phyloP scores from a whole-genome alignment of 176 grass and related monocot species.

The Musa troglodytarum region DNA sequence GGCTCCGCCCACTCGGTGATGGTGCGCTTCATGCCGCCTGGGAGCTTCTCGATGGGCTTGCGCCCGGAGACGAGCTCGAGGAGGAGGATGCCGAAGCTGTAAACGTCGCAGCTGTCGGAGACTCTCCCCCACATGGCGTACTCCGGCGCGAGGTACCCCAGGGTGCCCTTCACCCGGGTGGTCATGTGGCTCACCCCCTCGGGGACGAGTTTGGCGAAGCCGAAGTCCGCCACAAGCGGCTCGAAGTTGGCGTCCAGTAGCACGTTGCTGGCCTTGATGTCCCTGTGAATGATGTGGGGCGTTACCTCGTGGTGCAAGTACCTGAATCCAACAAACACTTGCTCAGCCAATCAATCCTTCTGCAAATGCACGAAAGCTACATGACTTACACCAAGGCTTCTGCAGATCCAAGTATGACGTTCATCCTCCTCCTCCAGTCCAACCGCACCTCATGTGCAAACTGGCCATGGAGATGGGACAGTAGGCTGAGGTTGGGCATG shows the following conservation, averaged over 20 bases:
- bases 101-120: slow-evolving; percentile 25
- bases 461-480: slow-evolving; percentile 63
- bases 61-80: slow-evolving; percentile 23
- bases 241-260: slow-evolving; percentile 11
- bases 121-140: slow-evolving; percentile 25
- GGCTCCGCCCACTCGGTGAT: slow-evolving; percentile 26
- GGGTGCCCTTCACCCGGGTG: slow-evolving; percentile 17
- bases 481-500: slow-evolving; percentile 66
- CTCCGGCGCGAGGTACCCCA: slow-evolving; percentile 23
- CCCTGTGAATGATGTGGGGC: slow-evolving; percentile 28
- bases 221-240: slow-evolving; percentile 23
- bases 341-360: no score
- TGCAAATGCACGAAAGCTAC: no score
- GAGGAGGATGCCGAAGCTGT: slow-evolving; percentile 25
- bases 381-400: slow-evolving; percentile 37
- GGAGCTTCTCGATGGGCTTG: slow-evolving; percentile 28
- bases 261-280: slow-evolving; percentile 40
- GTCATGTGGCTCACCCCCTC: slow-evolving; percentile 28
- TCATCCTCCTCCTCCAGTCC: slow-evolving; percentile 37
- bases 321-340: neutral
- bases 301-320: slow-evolving; percentile 21
- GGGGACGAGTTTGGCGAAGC: slow-evolving; percentile 27
- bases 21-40: slow-evolving; percentile 17
- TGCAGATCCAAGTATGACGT: slow-evolving; percentile 33
- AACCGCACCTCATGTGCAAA: slow-evolving; percentile 27